phyloP scores from a whole-genome alignment of 2,329 filamentous ascomycete species.

The Clarireedia monteithiana region DNA sequence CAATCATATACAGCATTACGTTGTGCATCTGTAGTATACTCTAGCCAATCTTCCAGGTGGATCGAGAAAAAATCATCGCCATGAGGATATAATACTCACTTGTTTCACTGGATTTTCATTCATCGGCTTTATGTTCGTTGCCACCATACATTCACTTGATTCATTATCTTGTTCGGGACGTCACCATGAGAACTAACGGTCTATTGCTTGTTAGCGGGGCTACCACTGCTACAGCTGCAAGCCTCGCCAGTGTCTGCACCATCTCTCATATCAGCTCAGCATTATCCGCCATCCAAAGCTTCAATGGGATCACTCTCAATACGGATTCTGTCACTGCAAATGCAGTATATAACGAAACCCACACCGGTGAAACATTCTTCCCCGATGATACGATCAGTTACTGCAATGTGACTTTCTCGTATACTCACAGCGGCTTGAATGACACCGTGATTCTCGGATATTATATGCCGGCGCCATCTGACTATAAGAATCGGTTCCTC shows the following conservation, averaged over 20 bases:
- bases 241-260: background rate
- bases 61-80: too few species aligned
- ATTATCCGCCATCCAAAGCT: background rate
- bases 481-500: constrained; percentile 40
- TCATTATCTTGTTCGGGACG: too few species aligned
- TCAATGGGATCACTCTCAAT: constrained; percentile 19
- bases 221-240: background rate
- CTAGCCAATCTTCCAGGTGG: too few species aligned
- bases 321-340: constrained; percentile 32
- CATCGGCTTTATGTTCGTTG: too few species aligned
- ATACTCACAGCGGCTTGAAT: constrained; percentile 35
- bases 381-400: too few species aligned
- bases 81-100: too few species aligned
- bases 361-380: too few species aligned
- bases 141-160: too few species aligned
- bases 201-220: background rate
- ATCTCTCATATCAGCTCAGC: background rate
- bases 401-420: constrained; percentile 31
- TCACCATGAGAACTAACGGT: background rate
- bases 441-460: constrained; percentile 33
- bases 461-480: constrained; percentile 36
- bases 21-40: too few species aligned
- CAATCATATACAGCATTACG: too few species aligned
- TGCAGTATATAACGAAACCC: constrained; percentile 27
- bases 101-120: too few species aligned